Conservation (phyloP, 2,329 filamentous ascomycete species). For the Fusarium sp. region DNA sequence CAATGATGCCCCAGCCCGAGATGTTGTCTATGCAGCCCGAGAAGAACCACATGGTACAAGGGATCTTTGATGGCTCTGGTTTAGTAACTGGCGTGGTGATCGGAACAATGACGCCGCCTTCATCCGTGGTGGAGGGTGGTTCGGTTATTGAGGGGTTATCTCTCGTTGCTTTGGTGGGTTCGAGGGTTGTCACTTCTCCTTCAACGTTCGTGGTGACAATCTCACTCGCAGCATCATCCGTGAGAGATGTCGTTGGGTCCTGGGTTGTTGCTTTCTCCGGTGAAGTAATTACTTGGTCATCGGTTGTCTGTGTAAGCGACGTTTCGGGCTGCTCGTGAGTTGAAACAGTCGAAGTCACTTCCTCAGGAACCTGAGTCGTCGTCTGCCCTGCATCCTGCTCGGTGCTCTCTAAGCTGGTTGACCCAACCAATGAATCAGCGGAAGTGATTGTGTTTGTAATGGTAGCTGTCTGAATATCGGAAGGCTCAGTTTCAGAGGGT, state of each 20-base stretch:
- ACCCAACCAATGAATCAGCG: no score
- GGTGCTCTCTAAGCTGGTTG: no score
- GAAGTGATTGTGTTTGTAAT: no score
- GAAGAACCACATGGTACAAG: conserved; percentile 4
- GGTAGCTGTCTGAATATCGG: no score
- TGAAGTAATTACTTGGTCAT: no score
- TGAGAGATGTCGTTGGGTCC: no score
- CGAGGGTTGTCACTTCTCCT: neutral
- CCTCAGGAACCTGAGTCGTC: no score
- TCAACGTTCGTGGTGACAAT: neutral
- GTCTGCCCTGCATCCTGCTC: no score
- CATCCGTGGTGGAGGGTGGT: neutral
- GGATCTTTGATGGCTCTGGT: neutral
- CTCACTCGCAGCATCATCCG: no score
- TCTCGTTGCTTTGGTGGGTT: neutral
- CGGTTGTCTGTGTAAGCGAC: neutral
- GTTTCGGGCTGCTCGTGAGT: no score
- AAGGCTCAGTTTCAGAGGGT: neutral
- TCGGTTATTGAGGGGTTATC: neutral
- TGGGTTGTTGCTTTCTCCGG: no score
- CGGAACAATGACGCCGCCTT: neutral
- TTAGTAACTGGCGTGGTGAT: neutral
- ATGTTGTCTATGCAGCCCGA: neutral
- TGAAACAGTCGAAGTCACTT: no score
- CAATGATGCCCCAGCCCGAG: neutral